phyloP scores from a whole-genome alignment of 139 green algal species.

The Eudorina sp. region DNA sequence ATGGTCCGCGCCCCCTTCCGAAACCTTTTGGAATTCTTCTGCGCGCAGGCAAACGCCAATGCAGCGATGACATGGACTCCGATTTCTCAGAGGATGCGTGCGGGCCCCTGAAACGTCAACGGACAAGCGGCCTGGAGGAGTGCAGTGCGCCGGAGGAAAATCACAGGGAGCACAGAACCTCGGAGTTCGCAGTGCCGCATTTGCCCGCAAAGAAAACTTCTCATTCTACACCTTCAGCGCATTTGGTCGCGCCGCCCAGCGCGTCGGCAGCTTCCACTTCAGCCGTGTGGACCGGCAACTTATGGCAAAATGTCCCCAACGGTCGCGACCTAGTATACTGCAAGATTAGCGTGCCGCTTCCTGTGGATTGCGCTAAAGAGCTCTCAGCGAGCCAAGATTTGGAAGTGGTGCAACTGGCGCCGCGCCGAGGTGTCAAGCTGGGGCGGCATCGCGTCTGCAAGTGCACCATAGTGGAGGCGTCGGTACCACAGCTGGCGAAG shows the following conservation, averaged over 20 bases:
- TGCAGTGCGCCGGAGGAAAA: not conserved
- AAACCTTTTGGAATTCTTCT: not conserved
- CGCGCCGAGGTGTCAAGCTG: conserved; percentile 33
- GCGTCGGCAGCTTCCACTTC: not conserved
- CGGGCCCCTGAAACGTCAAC: conserved; percentile 39
- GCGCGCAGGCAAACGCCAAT: conserved; percentile 28
- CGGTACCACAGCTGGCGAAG: not conserved
- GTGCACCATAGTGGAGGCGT: not conserved
- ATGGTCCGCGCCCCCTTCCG: not conserved
- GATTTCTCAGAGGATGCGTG: conserved; percentile 27
- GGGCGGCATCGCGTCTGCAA: conserved; percentile 30
- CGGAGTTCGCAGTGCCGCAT: conserved; percentile 36
- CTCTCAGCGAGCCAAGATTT: not conserved
- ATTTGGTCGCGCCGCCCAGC: not conserved
- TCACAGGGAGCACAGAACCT: not conserved
- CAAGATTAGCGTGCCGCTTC: conserved; percentile 20
- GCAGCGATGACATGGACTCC: conserved; percentile 35
- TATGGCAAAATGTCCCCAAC: conserved; percentile 25
- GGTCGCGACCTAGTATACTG: conserved; percentile 32
- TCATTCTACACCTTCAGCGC: not conserved
- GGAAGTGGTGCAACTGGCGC: conserved; percentile 37
- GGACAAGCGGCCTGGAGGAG: not conserved
- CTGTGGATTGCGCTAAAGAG: conserved; percentile 15
- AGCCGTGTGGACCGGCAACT: conserved; percentile 1
- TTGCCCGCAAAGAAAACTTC: conserved; percentile 15